phyloP scores from a whole-genome alignment of 2,329 filamentous ascomycete species.

The Zymoseptoria pseudotritici region DNA sequence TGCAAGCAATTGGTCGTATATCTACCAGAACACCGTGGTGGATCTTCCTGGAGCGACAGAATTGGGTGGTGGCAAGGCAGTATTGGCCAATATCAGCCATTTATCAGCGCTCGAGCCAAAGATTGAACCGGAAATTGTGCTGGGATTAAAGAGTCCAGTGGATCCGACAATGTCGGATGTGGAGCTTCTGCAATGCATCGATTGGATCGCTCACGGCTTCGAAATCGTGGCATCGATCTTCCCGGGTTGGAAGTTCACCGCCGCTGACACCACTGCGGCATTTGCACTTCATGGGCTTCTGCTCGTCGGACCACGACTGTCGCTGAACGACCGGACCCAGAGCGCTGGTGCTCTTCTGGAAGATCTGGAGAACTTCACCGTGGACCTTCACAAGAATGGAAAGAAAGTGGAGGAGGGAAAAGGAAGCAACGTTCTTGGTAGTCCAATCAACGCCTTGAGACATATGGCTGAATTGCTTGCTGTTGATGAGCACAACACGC shows the following conservation, averaged over 20 bases:
- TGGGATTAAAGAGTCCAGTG: slow-evolving; percentile 12
- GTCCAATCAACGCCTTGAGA: slow-evolving; percentile 15
- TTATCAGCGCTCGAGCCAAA: slow-evolving; percentile 15
- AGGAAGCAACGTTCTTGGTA: slow-evolving; percentile 15
- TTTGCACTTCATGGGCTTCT: slow-evolving; percentile 17
- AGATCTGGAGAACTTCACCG: slow-evolving; percentile 13
- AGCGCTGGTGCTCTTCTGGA: slow-evolving; percentile 5
- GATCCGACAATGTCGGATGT: slow-evolving; percentile 11
- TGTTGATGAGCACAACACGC: slow-evolving; percentile 16
- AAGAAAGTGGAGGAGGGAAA: slow-evolving; percentile 11
- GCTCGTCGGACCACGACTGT: slow-evolving; percentile 13
- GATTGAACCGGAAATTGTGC: slow-evolving; percentile 18
- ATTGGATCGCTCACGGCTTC: slow-evolving; percentile 17
- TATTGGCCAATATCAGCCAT: slow-evolving; percentile 15
- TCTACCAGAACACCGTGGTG: slow-evolving; percentile 17
- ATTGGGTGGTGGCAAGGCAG: slow-evolving; percentile 10
- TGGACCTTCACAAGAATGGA: slow-evolving; percentile 12
- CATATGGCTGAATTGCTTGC: slow-evolving; percentile 13
- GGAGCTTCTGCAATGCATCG: slow-evolving; percentile 13
- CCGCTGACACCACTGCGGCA: slow-evolving; percentile 15
- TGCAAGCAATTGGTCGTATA: slow-evolving; percentile 15
- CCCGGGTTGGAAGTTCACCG: slow-evolving; percentile 19
- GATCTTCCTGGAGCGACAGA: slow-evolving; percentile 12
- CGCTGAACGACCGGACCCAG: slow-evolving; percentile 1
- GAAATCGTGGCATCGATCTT: slow-evolving; percentile 16